Percentiles rank a stretch among this genome's conserved stretches.
These are phyloP conservation scores for Suhomyces bokatorum DNA, from an alignment of 1,139 yeast genomes.

Conservation along the genomic window DNA sequence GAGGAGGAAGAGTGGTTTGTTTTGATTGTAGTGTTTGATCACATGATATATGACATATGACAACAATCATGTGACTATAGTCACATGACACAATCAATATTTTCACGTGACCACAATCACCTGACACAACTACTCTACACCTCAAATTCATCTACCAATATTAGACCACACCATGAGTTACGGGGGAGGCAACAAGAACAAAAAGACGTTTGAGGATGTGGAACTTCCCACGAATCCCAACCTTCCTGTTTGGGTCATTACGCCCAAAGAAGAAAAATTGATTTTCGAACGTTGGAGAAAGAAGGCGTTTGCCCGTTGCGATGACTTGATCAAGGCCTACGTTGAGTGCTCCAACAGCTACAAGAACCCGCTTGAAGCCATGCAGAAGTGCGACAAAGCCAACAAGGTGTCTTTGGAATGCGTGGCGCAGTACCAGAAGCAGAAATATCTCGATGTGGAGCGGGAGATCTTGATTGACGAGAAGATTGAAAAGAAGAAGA, in stretches of 20 bases:
- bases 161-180: slow-evolving; percentile 16
- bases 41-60: not conserved
- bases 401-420: slow-evolving; percentile 47
- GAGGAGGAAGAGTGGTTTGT: not conserved
- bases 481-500: slow-evolving; percentile 44
- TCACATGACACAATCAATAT: not conserved
- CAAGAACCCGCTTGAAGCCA: slow-evolving; percentile 55
- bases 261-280: slow-evolving; percentile 83
- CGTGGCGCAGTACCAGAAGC: slow-evolving; percentile 65
- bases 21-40: not conserved
- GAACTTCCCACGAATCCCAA: slow-evolving; percentile 47
- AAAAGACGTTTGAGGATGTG: slow-evolving; percentile 42
- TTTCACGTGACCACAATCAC: not conserved
- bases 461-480: slow-evolving; percentile 63
- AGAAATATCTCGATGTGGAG: slow-evolving; percentile 68
- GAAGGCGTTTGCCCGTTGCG: slow-evolving; percentile 71
- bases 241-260: slow-evolving; percentile 79
- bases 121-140: not conserved
- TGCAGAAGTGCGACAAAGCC: slow-evolving; percentile 50
- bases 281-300: slow-evolving; percentile 78
- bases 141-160: not conserved
- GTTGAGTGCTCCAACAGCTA: slow-evolving; percentile 43
- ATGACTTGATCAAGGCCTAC: slow-evolving; percentile 56
- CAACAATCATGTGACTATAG: not conserved
- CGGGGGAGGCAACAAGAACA: slow-evolving; percentile 19